Evolutionary conservation across 2,329 filamentous ascomycete species (phyloP).

Genomic region (Cladosporium sp.): DNA sequence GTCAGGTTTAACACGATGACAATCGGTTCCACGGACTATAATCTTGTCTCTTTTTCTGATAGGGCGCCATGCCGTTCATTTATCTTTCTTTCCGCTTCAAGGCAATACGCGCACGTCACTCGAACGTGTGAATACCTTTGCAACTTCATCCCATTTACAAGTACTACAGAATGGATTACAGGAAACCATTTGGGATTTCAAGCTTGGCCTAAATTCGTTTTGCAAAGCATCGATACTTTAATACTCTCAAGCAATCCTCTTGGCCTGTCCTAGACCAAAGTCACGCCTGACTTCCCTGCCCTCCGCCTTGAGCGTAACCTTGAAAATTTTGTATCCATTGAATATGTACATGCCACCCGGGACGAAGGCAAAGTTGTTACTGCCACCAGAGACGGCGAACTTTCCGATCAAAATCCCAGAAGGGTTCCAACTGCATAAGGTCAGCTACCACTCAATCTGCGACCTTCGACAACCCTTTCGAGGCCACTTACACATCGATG

Average conservation of each 20-base stretch:
- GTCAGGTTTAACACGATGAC: too few relatives aligned
- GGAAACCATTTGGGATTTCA: too few relatives aligned
- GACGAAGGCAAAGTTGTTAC: constrained; percentile 39
- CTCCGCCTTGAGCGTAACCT: constrained; percentile 35
- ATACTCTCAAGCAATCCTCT: neutral
- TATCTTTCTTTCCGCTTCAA: too few relatives aligned
- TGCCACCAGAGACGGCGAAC: constrained; percentile 48
- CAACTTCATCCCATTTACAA: too few relatives aligned
- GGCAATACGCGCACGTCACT: too few relatives aligned
- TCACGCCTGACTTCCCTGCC: constrained; percentile 36
- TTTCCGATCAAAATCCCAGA: constrained; percentile 56
- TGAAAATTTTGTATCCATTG: constrained; percentile 37
- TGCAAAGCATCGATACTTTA: neutral
- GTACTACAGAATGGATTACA: too few relatives aligned
- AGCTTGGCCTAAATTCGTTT: neutral
- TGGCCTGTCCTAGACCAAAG: constrained; percentile 27
- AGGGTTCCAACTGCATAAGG: constrained; percentile 45
- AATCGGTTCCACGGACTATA: too few relatives aligned
- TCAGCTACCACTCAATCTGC: neutral
- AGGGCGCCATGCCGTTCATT: too few relatives aligned
- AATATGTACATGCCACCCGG: constrained; percentile 37
- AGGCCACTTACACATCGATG: constrained; percentile 45
- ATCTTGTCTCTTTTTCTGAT: too few relatives aligned
- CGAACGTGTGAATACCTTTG: too few relatives aligned
- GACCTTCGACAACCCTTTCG: neutral